Evolutionary conservation across 345 rosid genomes (phyloP).

Genomic region (Murraya paniculata): DNA sequence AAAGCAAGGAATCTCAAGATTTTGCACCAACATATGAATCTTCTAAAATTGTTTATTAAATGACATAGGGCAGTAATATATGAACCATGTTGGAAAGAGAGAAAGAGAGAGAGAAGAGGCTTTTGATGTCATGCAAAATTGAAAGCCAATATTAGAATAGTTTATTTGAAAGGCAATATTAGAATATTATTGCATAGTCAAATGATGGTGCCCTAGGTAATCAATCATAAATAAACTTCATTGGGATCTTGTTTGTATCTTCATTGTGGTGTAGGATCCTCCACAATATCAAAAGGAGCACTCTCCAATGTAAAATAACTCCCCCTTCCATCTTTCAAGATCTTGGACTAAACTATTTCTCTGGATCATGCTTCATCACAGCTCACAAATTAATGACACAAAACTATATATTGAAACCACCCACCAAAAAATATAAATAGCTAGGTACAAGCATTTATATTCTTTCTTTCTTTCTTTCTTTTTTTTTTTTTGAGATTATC

Average conservation of each 20-base stretch:
- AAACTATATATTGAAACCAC: no score
- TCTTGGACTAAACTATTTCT: background rate
- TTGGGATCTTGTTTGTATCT: constrained; percentile 42
- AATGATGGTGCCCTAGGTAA: constrained; percentile 19
- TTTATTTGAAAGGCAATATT: background rate
- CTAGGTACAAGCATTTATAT: no score
- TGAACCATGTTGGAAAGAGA: background rate
- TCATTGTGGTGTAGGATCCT: background rate
- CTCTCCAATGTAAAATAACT: background rate
- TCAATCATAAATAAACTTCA: constrained; percentile 13
- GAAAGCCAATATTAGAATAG: constrained; percentile 1
- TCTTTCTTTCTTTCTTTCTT: no score
- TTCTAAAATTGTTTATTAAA: constrained; percentile 17
- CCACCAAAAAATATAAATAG: no score
- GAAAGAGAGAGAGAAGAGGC: background rate
- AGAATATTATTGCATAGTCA: constrained; percentile 7
- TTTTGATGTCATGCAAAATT: constrained; percentile 18
- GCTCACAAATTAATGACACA: background rate
- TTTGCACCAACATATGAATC: constrained; percentile 37
- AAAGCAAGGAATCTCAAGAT: constrained; percentile 45
- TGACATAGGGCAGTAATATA: background rate
- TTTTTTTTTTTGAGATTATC: no score
- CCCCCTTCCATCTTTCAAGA: background rate
- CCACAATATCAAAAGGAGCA: background rate
- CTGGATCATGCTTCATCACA: background rate